Percentiles rank a stretch among this genome's conserved stretches.
phyloP scores from a whole-genome alignment of 192 early-diverging fungal species.

The Phlyctochytrium arcticum region DNA sequence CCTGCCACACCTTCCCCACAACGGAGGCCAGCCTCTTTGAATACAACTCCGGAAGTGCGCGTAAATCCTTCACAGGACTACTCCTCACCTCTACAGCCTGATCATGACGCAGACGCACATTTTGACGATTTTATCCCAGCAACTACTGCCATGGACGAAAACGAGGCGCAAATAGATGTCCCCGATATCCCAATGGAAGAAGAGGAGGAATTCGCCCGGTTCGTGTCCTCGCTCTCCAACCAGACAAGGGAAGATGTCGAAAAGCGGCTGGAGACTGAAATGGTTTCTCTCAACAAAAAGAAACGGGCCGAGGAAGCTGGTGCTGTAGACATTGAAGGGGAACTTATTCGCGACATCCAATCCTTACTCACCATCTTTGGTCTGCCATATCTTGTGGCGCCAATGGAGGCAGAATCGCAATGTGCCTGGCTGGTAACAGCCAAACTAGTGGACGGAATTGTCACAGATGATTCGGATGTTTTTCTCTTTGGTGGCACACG shows the following conservation, averaged over 20 bases:
- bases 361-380: slow-evolving; percentile 86
- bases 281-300: slow-evolving; percentile 45
- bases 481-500: slow-evolving; percentile 81
- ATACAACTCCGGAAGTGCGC: no score
- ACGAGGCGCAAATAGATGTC: slow-evolving; percentile 48
- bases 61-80: not conserved
- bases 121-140: not conserved
- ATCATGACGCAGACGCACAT: not conserved
- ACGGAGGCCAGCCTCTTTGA: no score
- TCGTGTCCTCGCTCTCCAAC: slow-evolving; percentile 48
- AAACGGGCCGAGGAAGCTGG: slow-evolving; percentile 53
- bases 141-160: slow-evolving; percentile 29
- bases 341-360: slow-evolving; percentile 72
- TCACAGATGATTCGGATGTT: slow-evolving; percentile 97
- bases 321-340: slow-evolving; percentile 59
- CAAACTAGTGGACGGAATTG: slow-evolving; percentile 83
- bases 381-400: slow-evolving; percentile 85
- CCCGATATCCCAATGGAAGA: slow-evolving; percentile 30
- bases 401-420: slow-evolving; percentile 98
- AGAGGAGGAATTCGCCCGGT: slow-evolving; percentile 62
- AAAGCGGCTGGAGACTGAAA: slow-evolving; percentile 41
- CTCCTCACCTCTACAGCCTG: not conserved
- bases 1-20: no score
- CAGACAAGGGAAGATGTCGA: slow-evolving; percentile 33
- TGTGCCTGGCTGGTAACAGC: slow-evolving; percentile 63